phyloP scores from a whole-genome alignment of 176 grass and related monocot species.

The Raddia distichophylla region DNA sequence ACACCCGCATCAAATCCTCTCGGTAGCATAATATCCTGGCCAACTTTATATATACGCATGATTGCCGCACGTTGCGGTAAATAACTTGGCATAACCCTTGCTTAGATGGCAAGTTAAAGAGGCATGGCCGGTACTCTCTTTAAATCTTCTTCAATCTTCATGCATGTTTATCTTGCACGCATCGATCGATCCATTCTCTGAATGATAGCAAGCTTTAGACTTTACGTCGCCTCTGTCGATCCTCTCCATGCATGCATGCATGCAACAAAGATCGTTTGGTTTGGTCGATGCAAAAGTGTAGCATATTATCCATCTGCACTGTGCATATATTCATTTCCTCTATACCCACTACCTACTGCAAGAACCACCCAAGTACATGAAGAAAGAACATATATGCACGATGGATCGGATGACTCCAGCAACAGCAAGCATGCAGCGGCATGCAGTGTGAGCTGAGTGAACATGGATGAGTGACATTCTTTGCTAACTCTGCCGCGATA shows the following conservation, averaged over 20 bases:
- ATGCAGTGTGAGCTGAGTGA: not conserved
- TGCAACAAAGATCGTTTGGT: not conserved
- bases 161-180: not conserved
- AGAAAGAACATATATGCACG: constrained; percentile 21
- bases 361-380: not conserved
- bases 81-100: not conserved
- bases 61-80: constrained; percentile 35
- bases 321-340: not conserved
- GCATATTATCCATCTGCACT: constrained; percentile 4
- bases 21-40: not conserved
- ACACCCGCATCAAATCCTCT: not conserved
- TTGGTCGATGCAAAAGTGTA: constrained; percentile 18
- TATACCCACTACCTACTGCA: too few species aligned
- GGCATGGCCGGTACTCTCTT: not conserved
- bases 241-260: not conserved
- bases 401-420: too few species aligned
- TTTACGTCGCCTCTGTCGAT: constrained; percentile 9
- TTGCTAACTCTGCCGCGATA: constrained; percentile 26
- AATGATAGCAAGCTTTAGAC: constrained; percentile 29
- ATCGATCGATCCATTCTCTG: constrained; percentile 1
- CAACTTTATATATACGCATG: constrained; percentile 15
- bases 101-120: constrained; percentile 38
- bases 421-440: not conserved
- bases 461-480: not conserved
- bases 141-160: not conserved